phyloP scores from a whole-genome alignment of 345 rosid genomes.

The Passiflora organensis region DNA sequence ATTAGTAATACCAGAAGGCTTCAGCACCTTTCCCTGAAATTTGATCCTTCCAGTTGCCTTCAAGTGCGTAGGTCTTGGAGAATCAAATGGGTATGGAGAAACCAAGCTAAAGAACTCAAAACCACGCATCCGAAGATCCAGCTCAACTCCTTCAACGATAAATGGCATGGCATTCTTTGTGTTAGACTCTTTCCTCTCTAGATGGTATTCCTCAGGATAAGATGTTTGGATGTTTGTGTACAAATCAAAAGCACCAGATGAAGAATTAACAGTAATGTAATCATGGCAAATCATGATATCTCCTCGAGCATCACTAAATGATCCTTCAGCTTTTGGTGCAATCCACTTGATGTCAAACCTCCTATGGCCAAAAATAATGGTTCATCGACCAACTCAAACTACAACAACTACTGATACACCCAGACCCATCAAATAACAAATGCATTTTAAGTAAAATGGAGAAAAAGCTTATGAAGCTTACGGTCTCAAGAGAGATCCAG shows the following conservation, averaged over 20 bases:
- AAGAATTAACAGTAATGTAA: slow-evolving; percentile 66
- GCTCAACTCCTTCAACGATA: slow-evolving; percentile 80
- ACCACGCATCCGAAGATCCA: slow-evolving; percentile 92
- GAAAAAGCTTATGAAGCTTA: slow-evolving; percentile 35
- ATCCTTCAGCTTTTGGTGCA: slow-evolving; percentile 98
- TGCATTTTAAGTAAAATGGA: background rate
- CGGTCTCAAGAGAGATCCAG: slow-evolving; percentile 94
- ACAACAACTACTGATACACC: slow-evolving; percentile 5
- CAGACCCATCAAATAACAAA: slow-evolving; percentile 13
- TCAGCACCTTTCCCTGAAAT: slow-evolving; percentile 73
- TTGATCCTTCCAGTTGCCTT: slow-evolving; percentile 90
- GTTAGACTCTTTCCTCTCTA: slow-evolving; percentile 36
- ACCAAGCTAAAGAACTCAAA: slow-evolving; percentile 91
- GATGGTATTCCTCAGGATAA: slow-evolving; percentile 55
- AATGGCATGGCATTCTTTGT: slow-evolving; percentile 48
- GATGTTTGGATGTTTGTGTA: slow-evolving; percentile 69
- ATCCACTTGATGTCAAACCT: slow-evolving; percentile 95
- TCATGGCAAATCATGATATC: slow-evolving; percentile 90
- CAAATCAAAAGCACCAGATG: slow-evolving; percentile 85
- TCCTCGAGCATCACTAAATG: slow-evolving; percentile 94
- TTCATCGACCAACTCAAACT: slow-evolving; percentile 11
- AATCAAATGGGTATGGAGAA: slow-evolving; percentile 82
- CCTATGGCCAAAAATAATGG: slow-evolving; percentile 40
- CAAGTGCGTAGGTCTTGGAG: slow-evolving; percentile 89
- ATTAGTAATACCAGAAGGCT: slow-evolving; percentile 22